Conservation (phyloP, 2,329 filamentous ascomycete genomes). For the Cordyceps cateniannulata region DNA sequence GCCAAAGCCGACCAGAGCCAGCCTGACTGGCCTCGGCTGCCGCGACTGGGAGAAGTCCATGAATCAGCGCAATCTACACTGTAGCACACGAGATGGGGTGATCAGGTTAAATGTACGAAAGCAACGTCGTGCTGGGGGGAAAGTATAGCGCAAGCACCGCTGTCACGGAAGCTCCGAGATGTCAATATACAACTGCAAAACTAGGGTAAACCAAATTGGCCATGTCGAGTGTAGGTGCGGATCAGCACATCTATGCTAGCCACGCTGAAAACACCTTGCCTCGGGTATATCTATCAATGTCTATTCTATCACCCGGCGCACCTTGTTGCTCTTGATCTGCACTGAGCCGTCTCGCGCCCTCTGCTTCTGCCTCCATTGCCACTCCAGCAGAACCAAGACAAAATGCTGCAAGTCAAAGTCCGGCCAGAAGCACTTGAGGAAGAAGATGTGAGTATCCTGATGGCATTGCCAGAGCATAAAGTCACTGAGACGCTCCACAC, state of each 20-base stretch:
- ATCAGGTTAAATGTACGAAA: neutral
- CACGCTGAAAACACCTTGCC: neutral
- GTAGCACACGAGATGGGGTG: neutral
- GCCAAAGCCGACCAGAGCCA: neutral
- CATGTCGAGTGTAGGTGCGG: neutral
- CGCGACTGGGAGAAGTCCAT: neutral
- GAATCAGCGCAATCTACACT: neutral
- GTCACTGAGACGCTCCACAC: conserved; percentile 86
- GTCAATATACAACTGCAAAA: conserved; percentile 1
- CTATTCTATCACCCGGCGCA: conserved; percentile 20
- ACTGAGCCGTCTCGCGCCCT: conserved; percentile 40
- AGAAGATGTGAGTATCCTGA: conserved; percentile 85
- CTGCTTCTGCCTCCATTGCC: conserved; percentile 64
- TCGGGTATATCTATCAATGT: conserved; percentile 6
- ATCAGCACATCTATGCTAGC: neutral
- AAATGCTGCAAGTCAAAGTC: conserved; percentile 94
- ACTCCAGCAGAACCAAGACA: conserved; percentile 85
- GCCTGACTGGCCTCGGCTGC: neutral
- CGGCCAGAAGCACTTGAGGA: conserved; percentile 88
- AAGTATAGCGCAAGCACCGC: neutral
- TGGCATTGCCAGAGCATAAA: conserved; percentile 99
- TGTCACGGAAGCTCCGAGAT: neutral
- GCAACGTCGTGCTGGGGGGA: neutral
- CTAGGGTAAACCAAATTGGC: neutral
- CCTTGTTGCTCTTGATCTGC: conserved; percentile 18